Evolutionary conservation across 371 early-diverging fungal species (phyloP).

Genomic region (Haplosporangium sp.): DNA sequence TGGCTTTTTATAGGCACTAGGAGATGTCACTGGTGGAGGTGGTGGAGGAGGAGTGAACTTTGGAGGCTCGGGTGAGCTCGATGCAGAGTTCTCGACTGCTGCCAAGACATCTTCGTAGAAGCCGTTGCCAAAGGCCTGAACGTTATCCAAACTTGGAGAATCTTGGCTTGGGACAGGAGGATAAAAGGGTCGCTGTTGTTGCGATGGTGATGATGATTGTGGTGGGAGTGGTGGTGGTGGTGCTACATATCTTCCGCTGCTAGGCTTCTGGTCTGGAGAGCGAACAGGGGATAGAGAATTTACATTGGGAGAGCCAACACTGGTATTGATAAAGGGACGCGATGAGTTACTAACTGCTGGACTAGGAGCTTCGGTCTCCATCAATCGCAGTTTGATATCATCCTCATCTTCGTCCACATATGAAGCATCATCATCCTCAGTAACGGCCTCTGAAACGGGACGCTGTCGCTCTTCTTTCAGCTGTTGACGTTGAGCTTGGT

Average conservation of each 20-base stretch:
- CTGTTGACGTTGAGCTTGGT: slow-evolving; percentile 40
- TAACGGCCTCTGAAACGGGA: neutral
- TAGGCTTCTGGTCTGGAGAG: slow-evolving; percentile 8
- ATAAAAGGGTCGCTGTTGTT: neutral
- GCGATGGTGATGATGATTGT: neutral
- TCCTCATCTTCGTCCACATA: slow-evolving; percentile 1
- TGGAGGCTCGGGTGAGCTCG: neutral
- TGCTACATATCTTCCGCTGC: neutral
- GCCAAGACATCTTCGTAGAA: slow-evolving; percentile 51
- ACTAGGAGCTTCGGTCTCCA: slow-evolving; percentile 28
- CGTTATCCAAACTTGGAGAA: slow-evolving; percentile 20
- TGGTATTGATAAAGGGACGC: slow-evolving; percentile 20
- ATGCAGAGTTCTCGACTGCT: slow-evolving; percentile 25
- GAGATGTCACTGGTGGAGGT: neutral
- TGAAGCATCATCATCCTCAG: neutral
- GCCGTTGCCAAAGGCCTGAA: slow-evolving; percentile 15
- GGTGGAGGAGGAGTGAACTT: slow-evolving; percentile 7
- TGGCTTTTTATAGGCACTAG: slow-evolving; percentile 12
- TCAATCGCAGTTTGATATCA: slow-evolving; percentile 30
- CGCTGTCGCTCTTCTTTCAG: slow-evolving; percentile 11
- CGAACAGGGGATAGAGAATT: neutral
- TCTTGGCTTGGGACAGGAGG: neutral
- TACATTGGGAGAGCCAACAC: neutral
- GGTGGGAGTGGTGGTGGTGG: neutral
- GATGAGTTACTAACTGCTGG: neutral